Evolutionary conservation across 306 rosid genomes (phyloP), one percentile per base, ranked within the genome.

Genomic region (Amphicarpaea edgeworthii): DNA sequence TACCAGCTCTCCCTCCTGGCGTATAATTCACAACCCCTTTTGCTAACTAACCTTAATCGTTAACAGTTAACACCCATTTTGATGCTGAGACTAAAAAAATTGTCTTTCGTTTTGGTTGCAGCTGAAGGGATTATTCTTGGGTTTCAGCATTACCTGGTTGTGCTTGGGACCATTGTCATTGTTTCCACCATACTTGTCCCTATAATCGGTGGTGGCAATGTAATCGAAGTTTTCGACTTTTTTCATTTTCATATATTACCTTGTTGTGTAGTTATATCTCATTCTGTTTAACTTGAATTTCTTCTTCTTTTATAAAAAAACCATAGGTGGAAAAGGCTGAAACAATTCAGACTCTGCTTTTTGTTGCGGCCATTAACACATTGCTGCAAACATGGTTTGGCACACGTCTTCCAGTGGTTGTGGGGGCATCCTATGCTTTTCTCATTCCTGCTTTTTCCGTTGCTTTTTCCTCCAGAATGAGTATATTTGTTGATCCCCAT

Each of bases 201-300:
- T 55, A 51, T 87, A 57, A 92, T 95, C 88, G 99, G 99, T 72
- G 99, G 99, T 76, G 97, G 97, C 70, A 69, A 92, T 77, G 98
- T 95, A 86, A 87, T 82, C 37, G 37, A 24, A 19, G 3, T 3
- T 34, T 38, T 32, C 0, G 17, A 55, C n/a, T 41, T 53, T 12
- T 42, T 11, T 42, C 8, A 28, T 21, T 42, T 47, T 76, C 32
- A 16, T 40, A 2, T 40, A 1, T 12, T 28, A n/a, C n/a, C 34
- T 30, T 30, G 34, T 30, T 30, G 34, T 55, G 63, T 45, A 10
- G 38, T 17, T 67, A 16, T 68, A n/a, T n/a, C 53, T 47, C 21
- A n/a, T 50, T 17, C 73, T 53, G 30, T 55, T 68, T 61, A 42
- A 43, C 28, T 43, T 30, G 7, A 20, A 58, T 30, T 46, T 75